Base-by-base conservation (phyloP, 345 rosid species). In the Salix dunnii region DNA sequence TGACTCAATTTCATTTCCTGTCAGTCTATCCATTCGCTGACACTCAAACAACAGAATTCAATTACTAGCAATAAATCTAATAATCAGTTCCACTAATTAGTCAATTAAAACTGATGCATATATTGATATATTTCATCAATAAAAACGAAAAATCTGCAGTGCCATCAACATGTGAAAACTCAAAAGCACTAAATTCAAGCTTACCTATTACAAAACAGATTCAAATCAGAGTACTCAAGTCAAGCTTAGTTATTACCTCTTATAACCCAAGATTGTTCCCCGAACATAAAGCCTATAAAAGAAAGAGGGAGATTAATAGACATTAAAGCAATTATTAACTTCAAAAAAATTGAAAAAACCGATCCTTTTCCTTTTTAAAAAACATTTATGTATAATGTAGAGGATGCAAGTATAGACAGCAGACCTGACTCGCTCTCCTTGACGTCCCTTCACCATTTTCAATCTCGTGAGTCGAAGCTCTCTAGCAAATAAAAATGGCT, bases 341-440 rank as follows among this genome's bases (percentile, higher is more conserved):
- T 58, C 11, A 13, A n/a, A 58, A 0, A 58, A 3, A n/a, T 55
- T 33, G 36, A 27, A 55, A 55, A 9, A 55, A 25, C 0, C 6
- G 25, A 58, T 23, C 0, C 16, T 58, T 23, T 10, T 10, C 4
- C 3, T n/a, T 12, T n/a, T 58, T 33, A 5, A 33, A n/a, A 13
- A 58, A 23, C 63, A 58, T 10, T 9, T 58, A 25, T 12, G 16
- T 23, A 58, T 58, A 10, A 58, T 12, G 63, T 8, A 58, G 62
- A 10, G 28, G 28, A 3, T 58, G 28, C 63, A 12, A 58, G 27
- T 3, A 23, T 58, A n/a, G 28, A 58, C 0, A 27, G 28, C 63
- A 58, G 28, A n/a, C 63, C 63, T 58, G 63, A 58, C 63, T n/a
- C 63, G 63, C 28, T 58, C 63, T 58, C 63, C 61, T 55, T 55